A percentile compares a stretch with the other conserved stretches of the same genome.
phyloP scores from a whole-genome alignment of 257 asterid species.

The Handroanthus guayacan region DNA sequence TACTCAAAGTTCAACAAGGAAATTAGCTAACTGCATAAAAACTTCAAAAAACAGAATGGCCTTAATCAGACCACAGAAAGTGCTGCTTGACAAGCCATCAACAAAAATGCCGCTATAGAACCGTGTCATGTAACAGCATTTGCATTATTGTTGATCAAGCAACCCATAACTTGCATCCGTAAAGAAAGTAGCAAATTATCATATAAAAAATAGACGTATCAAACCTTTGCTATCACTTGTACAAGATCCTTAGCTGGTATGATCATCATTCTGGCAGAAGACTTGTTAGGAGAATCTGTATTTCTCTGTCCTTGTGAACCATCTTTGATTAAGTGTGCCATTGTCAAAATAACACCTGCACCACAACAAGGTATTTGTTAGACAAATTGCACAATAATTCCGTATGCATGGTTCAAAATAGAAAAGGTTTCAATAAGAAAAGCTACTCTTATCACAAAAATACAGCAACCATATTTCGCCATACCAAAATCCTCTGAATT shows the following conservation, averaged over 20 bases:
- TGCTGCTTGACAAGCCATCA: conserved; percentile 5
- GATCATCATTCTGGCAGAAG: conserved; percentile 67
- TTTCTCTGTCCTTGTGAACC: conserved; percentile 68
- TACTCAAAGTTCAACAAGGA: conserved; percentile 48
- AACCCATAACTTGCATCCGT: conserved; percentile 12
- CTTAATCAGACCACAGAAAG: conserved; percentile 26
- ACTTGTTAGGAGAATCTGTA: conserved; percentile 59
- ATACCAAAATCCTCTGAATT: conserved; percentile 90
- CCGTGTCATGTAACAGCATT: conserved; percentile 24
- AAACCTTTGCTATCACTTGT: conserved; percentile 96
- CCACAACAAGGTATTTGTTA: conserved; percentile 21
- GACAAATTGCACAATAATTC: background rate
- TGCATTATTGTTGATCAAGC: conserved; percentile 18
- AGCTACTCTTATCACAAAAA: conserved; percentile 20
- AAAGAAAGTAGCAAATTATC: background rate
- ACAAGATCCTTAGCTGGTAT: conserved; percentile 82
- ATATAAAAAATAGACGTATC: background rate
- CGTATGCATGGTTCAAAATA: conserved; percentile 9
- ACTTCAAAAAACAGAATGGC: background rate
- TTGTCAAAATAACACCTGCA: conserved; percentile 88
- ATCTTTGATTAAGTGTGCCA: conserved; percentile 78
- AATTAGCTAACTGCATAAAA: conserved; percentile 1
- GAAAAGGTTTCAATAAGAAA: background rate
- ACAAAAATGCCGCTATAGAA: conserved; percentile 14
- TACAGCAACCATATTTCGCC: conserved; percentile 19